phyloP scores from a whole-genome alignment of 106 monocot species.

The Platanthera guangdongensis region DNA sequence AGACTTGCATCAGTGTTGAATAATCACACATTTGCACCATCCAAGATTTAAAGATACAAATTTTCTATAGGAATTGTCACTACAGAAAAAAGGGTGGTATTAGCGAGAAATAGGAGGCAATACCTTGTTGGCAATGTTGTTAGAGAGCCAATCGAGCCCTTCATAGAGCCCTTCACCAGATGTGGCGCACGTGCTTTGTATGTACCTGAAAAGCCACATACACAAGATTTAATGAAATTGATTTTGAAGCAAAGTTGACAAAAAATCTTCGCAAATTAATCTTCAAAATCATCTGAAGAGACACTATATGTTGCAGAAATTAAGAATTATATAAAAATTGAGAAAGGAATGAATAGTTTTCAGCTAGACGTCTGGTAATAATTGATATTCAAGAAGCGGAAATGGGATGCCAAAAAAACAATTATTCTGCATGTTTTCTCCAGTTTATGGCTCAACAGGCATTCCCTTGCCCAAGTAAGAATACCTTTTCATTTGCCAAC shows the following conservation, averaged over 20 bases:
- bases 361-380: too few species aligned
- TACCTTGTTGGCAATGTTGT: constrained; percentile 23
- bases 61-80: background rate
- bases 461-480: too few species aligned
- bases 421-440: too few species aligned
- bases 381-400: too few species aligned
- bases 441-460: too few species aligned
- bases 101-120: background rate
- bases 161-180: too few species aligned
- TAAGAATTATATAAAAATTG: background rate
- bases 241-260: background rate
- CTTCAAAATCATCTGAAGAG: background rate
- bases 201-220: constrained; percentile 9
- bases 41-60: background rate
- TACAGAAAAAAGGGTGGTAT: background rate
- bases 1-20: background rate
- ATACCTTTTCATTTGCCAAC: too few species aligned
- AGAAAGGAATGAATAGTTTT: too few species aligned
- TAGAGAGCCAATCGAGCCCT: constrained; percentile 14
- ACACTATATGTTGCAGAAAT: background rate
- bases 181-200: constrained; percentile 9
- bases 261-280: background rate
- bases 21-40: background rate
- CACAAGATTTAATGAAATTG: background rate
- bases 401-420: too few species aligned